Conservation (phyloP, 768 basidiomycete species). For the Xerocomellus amylosporus region DNA sequence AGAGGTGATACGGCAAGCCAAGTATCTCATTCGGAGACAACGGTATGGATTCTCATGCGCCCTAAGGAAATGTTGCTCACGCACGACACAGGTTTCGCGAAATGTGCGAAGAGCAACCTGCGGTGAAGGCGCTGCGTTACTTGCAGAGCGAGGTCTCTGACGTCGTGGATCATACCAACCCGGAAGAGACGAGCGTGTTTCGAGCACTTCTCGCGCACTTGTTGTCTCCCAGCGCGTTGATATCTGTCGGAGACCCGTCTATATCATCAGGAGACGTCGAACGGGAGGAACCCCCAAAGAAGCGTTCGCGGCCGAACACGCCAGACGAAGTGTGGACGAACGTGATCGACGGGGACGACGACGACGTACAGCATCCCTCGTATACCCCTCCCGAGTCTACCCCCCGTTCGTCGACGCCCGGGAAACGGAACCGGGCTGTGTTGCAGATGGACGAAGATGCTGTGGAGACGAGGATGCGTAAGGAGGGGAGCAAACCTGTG, state of each 20-base stretch:
- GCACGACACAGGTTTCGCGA: conserved; percentile 64
- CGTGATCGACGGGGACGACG: conserved; percentile 36
- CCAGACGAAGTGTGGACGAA: conserved; percentile 45
- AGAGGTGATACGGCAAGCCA: conserved; percentile 63
- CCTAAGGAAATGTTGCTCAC: neutral
- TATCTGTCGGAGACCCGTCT: neutral
- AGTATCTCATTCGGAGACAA: conserved; percentile 64
- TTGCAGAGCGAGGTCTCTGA: conserved; percentile 66
- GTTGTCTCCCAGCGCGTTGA: conserved; percentile 38
- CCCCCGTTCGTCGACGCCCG: conserved; percentile 1
- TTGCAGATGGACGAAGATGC: conserved; percentile 32
- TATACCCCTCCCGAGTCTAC: conserved; percentile 1
- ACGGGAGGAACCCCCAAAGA: conserved; percentile 43
- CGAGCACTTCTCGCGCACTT: conserved; percentile 66
- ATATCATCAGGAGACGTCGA: conserved; percentile 15
- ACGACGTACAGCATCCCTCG: conserved; percentile 3
- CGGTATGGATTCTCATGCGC: conserved; percentile 46
- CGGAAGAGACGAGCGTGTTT: conserved; percentile 60
- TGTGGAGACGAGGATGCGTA: conserved; percentile 21
- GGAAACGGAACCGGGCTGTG: conserved; percentile 22
- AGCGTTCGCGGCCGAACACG: conserved; percentile 44
- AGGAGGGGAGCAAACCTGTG: conserved; percentile 32
- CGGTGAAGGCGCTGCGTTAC: conserved; percentile 65
- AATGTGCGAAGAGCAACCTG: conserved; percentile 61
- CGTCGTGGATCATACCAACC: conserved; percentile 66